Conservation (phyloP, 305 asterid species). For the Rubia peregrina region DNA sequence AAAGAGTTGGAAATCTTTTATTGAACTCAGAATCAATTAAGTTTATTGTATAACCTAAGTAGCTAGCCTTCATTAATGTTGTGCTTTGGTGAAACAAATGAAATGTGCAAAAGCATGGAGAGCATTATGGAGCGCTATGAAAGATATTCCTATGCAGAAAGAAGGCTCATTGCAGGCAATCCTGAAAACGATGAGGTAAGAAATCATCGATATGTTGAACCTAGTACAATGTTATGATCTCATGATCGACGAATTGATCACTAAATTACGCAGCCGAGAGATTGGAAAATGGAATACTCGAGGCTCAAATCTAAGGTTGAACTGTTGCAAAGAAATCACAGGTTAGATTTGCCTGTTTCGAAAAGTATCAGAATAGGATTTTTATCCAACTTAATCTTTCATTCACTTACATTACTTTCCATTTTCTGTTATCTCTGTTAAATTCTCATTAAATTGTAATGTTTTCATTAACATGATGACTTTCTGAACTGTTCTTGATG, state of each 20-base stretch:
- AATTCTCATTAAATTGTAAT: too few species aligned
- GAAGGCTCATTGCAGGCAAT: conserved; percentile 41
- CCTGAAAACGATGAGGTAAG: conserved; percentile 34
- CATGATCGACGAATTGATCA: neutral
- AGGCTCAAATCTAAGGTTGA: conserved; percentile 40
- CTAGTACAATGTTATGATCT: neutral
- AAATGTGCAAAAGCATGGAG: conserved; percentile 59
- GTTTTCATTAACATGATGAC: too few species aligned
- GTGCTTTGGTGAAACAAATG: neutral
- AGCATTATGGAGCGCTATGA: conserved; percentile 79
- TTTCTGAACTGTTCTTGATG: too few species aligned
- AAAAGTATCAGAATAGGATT: neutral
- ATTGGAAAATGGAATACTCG: conserved; percentile 33
- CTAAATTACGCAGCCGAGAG: conserved; percentile 16
- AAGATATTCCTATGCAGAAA: conserved; percentile 75
- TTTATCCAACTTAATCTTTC: neutral
- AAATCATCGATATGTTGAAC: neutral
- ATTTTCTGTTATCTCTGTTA: too few species aligned
- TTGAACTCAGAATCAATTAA: too few species aligned
- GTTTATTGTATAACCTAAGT: neutral
- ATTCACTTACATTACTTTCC: neutral
- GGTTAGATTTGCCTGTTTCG: conserved; percentile 11
- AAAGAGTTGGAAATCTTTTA: too few species aligned
- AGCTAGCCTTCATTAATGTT: neutral
- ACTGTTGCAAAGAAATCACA: conserved; percentile 37